phyloP scores from a whole-genome alignment of 768 basidiomycete genomes.

The Tricholoma furcatifolium region DNA sequence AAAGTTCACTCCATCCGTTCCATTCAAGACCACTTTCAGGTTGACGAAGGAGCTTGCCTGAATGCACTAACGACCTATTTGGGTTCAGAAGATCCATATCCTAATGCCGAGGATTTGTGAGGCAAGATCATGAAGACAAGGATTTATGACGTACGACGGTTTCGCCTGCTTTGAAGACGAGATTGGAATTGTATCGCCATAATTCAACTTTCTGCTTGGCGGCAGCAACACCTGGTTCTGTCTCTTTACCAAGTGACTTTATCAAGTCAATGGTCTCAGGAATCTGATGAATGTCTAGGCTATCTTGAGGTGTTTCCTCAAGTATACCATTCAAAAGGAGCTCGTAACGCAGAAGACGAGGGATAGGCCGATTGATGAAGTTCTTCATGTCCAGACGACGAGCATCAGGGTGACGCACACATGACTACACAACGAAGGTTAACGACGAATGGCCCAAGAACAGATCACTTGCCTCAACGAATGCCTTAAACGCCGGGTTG shows the following conservation, averaged over 20 bases:
- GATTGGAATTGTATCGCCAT: slow-evolving; percentile 80
- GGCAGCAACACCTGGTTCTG: slow-evolving; percentile 81
- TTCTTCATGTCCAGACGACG: slow-evolving; percentile 88
- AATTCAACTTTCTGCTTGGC: slow-evolving; percentile 89
- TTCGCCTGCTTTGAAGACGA: slow-evolving; percentile 81
- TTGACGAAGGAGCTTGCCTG: slow-evolving; percentile 80
- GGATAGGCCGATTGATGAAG: slow-evolving; percentile 91
- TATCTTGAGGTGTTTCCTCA: slow-evolving; percentile 68
- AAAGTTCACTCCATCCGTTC: slow-evolving; percentile 89
- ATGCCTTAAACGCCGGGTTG: slow-evolving; percentile 76
- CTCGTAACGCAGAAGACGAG: slow-evolving; percentile 85
- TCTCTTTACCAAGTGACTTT: slow-evolving; percentile 81
- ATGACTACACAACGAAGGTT: slow-evolving; percentile 28
- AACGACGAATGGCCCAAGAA: slow-evolving; percentile 16
- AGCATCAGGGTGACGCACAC: slow-evolving; percentile 67
- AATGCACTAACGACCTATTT: slow-evolving; percentile 79
- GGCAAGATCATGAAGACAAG: neutral
- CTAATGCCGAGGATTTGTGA: slow-evolving; percentile 24
- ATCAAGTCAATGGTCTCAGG: slow-evolving; percentile 87
- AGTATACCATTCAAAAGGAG: slow-evolving; percentile 79
- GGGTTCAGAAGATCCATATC: slow-evolving; percentile 91
- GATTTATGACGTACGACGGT: slow-evolving; percentile 42
- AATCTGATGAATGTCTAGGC: slow-evolving; percentile 82
- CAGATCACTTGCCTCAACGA: slow-evolving; percentile 65
- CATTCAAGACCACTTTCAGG: slow-evolving; percentile 87